Evolutionary conservation across 2,329 filamentous ascomycete genomes (phyloP).

Genomic region (Botrytis byssoidea): DNA sequence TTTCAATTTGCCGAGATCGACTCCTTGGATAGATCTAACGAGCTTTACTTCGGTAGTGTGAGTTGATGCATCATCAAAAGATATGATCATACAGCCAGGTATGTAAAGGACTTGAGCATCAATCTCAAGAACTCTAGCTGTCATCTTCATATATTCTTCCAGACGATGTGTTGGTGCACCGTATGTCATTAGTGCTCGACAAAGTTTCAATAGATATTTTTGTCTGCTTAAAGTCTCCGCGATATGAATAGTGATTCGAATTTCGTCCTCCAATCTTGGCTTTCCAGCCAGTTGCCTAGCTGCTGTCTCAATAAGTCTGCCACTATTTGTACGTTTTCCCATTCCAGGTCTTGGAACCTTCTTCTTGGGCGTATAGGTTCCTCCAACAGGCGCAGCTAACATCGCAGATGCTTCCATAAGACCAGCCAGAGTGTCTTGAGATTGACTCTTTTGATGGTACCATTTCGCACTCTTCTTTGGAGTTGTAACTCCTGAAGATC

Average conservation of each 20-base stretch:
- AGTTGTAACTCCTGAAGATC: conserved; percentile 43
- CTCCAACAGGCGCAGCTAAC: conserved; percentile 48
- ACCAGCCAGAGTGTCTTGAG: conserved; percentile 49
- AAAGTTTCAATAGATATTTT: conserved; percentile 79
- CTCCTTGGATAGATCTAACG: conserved; percentile 64
- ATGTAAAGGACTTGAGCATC: conserved; percentile 88
- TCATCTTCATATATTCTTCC: conserved; percentile 91
- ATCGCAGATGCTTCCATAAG: conserved; percentile 55
- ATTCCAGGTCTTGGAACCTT: conserved; percentile 31
- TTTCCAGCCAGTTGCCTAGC: conserved; percentile 28
- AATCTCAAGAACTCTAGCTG: conserved; percentile 82
- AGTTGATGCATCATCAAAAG: conserved; percentile 72
- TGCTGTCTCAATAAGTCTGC: conserved; percentile 30
- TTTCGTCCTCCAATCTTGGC: conserved; percentile 40
- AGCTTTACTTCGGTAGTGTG: conserved; percentile 81
- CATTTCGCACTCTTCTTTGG: conserved; percentile 37
- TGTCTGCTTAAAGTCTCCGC: conserved; percentile 74
- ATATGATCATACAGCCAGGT: conserved; percentile 91
- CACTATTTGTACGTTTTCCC: conserved; percentile 33
- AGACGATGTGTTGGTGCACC: conserved; percentile 88
- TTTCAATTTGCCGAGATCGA: conserved; percentile 71
- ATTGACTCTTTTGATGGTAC: conserved; percentile 44
- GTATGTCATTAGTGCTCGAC: conserved; percentile 82
- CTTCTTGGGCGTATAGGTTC: conserved; percentile 42
- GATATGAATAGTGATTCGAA: conserved; percentile 56